Evolutionary conservation across 352 stramenopile species (phyloP), one percentile per base, ranked within the genome.

Genomic region (Phytophthora hybrid): DNA sequence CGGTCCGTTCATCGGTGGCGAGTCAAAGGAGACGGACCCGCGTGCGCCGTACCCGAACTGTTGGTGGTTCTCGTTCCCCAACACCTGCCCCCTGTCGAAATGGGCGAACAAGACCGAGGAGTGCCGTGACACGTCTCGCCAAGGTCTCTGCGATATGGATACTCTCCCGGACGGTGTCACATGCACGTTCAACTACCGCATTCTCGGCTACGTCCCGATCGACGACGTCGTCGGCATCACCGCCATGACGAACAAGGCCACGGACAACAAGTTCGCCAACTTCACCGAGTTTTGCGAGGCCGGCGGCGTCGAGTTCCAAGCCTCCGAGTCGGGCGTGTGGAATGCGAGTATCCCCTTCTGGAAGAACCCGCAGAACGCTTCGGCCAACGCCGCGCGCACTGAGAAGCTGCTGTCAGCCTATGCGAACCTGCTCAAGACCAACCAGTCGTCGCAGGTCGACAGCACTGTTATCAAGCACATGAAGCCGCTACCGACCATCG

Each of bases 181-280:
- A 19, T 95, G 86, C 76, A 93, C 86, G 31, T 95, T 81, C 80
- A 84, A 87, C 60, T 95, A 93, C 80, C 72, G 76, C 7, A 87
- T 93, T 47, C 73, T 93, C 31, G 86, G 88, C 21, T 93, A 84
- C 69, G 77, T 95, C 8, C 66, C 77, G 14, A 82, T 95, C 51
- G 88, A 95, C 52, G 88, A 95, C 68, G 62, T 93, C 21, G 88
- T 95, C 3, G 86, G 86, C 54, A 95, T 95, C 77, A 93, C 88
- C 2, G 66, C 63, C 41, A 84, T 93, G 66, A 69, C 58, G 1
- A 81, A 90, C 67, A 54, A 75, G 26, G 53, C 49, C 4, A 86
- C 77, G 0, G 73, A 61, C 14, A 59, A 56, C 11, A 78, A 66
- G 57, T 94, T 90, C 76, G 51, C 56, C 23, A 88, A 93, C 76